Conservation (phyloP, 2,329 filamentous ascomycete species). For the Penicillium griseofulvum region DNA sequence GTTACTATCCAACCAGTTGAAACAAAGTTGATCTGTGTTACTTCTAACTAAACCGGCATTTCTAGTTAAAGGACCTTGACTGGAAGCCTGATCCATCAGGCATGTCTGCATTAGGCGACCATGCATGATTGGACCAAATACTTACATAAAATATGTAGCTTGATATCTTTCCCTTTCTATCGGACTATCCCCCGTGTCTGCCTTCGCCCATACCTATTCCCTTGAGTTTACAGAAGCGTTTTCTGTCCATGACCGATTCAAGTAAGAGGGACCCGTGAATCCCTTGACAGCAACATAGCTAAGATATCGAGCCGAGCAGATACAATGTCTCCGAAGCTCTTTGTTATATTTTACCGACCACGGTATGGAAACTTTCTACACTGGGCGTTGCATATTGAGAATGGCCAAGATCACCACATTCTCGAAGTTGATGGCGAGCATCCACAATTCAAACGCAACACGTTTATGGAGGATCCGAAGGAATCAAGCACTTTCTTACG, state of each 20-base stretch:
- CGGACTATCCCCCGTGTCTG: neutral
- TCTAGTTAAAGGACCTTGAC: neutral
- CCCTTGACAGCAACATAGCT: neutral
- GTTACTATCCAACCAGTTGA: neutral
- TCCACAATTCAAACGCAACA: neutral
- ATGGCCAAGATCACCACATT: neutral
- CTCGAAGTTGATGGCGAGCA: neutral
- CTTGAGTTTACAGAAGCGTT: neutral
- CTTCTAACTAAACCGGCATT: neutral
- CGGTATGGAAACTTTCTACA: neutral
- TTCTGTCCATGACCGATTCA: neutral
- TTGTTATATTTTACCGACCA: neutral
- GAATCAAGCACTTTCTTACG: neutral
- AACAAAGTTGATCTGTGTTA: neutral
- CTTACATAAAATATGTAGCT: neutral
- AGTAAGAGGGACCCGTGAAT: neutral
- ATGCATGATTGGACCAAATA: neutral
- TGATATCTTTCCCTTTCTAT: neutral
- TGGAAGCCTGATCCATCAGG: neutral
- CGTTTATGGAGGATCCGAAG: neutral
- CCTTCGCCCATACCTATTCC: neutral
- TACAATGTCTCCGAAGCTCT: neutral
- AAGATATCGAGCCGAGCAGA: neutral
- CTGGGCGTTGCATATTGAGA: neutral
- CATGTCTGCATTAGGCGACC: neutral